Conservation (phyloP, 192 early-diverging fungal genomes). For the Linnemannia exigua region DNA sequence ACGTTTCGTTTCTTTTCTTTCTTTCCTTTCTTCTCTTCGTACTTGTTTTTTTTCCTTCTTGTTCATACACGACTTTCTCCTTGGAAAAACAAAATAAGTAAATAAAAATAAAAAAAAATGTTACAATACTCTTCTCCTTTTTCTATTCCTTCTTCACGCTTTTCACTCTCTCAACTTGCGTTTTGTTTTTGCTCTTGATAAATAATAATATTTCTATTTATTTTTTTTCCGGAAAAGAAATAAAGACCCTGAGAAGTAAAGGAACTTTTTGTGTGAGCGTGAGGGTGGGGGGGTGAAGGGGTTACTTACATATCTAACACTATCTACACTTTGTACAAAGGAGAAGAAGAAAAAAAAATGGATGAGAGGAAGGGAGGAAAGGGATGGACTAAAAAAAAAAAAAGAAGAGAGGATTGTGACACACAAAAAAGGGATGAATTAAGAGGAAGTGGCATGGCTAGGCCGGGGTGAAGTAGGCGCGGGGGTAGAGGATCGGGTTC, state of each 20-base stretch:
- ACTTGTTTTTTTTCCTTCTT: not conserved
- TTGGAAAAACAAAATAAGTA: too few relatives aligned
- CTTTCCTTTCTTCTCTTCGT: not conserved
- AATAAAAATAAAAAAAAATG: not conserved
- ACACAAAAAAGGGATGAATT: not conserved
- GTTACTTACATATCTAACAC: not conserved
- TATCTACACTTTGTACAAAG: not conserved
- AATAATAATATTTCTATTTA: too few relatives aligned
- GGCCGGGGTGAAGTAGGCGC: not conserved
- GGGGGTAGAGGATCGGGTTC: not conserved
- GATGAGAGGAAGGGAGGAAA: not conserved
- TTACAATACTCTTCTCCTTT: not conserved
- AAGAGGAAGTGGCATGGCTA: not conserved
- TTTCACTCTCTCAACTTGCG: too few relatives aligned
- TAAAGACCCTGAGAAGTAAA: too few relatives aligned
- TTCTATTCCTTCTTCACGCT: too few relatives aligned
- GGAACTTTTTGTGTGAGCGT: too few relatives aligned
- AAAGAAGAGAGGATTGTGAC: too few relatives aligned
- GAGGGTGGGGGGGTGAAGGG: too few relatives aligned
- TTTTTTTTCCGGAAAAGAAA: too few relatives aligned
- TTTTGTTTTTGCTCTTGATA: too few relatives aligned
- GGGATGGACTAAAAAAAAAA: not conserved
- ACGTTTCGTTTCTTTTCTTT: slow-evolving; percentile 1
- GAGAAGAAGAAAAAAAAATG: not conserved
- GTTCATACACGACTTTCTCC: too few relatives aligned